Evolutionary conservation across 257 asterid genomes (phyloP), one percentile per base, ranked within the genome.

Genomic region (Verbascum thapsus): DNA sequence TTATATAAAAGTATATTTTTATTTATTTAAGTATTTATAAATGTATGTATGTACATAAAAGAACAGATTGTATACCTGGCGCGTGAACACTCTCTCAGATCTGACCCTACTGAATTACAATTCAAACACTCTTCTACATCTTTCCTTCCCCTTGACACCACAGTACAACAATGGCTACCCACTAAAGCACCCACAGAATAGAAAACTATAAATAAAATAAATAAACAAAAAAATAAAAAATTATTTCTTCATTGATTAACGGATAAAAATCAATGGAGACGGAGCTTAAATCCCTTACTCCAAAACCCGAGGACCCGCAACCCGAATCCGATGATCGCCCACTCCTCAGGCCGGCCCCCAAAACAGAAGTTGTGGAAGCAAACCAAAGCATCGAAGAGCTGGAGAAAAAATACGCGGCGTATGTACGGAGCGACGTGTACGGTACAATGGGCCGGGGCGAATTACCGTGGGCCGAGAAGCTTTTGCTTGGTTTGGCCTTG

Each of bases 401-500:
- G 63, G 92, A 92, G 81, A 78, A 70, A 63, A 85, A 82, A 73
- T 92, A 66, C 73, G 94, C 90, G 0, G 84, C 97, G 0, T 89
- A 26, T 39, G 96, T 83, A 3, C 74, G 99, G 68, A 73, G 69
- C 52, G 99, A 92, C 30, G 79, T 76, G 58, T 92, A 87, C 63
- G 99, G 99, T 8, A 37, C 72, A n/a, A 78, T 82, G 96, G 99
- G 99, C 18, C 70, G 81, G 13, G 97, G 85, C 17, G 80, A 72
- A 50, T 61, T 89, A 57, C 85, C 94, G 0, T 81, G 78, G 84
- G 34, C 65, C 30, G 95, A 87, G 74, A 85, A 81, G 70, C 26
- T 87, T 10, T 48, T 88, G 35, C 79, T 92, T 10, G 91, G 80
- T 4, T 22, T 88, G 12, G 86, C 87, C 2, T 41, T 87, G 75